phyloP scores from a whole-genome alignment of 805 yeast species.

The Candida nitratophila region DNA sequence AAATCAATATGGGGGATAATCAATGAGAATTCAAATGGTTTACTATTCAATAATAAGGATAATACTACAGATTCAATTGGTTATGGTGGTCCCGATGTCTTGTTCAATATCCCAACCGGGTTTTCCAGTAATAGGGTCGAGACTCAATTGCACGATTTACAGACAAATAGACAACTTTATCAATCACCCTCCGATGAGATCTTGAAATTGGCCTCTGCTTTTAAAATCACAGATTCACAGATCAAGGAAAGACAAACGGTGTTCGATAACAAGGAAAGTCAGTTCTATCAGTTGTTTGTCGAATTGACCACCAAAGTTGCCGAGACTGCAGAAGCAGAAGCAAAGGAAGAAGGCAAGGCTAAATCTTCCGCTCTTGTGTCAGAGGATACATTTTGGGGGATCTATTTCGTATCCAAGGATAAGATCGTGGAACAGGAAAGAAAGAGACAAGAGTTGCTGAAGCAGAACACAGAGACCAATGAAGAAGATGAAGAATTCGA shows the following conservation, averaged over 20 bases:
- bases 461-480: constrained; percentile 30
- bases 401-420: constrained; percentile 51
- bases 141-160: constrained; percentile 51
- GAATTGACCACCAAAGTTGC: constrained; percentile 59
- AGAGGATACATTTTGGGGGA: constrained; percentile 66
- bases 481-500: constrained; percentile 45
- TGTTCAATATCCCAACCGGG: constrained; percentile 37
- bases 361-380: too few relatives aligned
- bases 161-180: constrained; percentile 42
- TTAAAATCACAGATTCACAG: constrained; percentile 40
- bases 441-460: constrained; percentile 56
- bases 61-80: constrained; percentile 4
- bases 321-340: constrained; percentile 30
- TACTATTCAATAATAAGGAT: not conserved
- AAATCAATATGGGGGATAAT: constrained; percentile 27
- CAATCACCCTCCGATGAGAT: constrained; percentile 23
- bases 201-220: constrained; percentile 25
- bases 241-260: constrained; percentile 33
- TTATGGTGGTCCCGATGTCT: constrained; percentile 26
- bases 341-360: not conserved
- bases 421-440: constrained; percentile 55
- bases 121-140: constrained; percentile 50
- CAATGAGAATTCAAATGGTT: too few relatives aligned
- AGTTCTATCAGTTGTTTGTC: constrained; percentile 49
- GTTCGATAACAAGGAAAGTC: constrained; percentile 42